Conservation (phyloP, 2,329 filamentous ascomycete genomes). For the Talaromyces sp. region DNA sequence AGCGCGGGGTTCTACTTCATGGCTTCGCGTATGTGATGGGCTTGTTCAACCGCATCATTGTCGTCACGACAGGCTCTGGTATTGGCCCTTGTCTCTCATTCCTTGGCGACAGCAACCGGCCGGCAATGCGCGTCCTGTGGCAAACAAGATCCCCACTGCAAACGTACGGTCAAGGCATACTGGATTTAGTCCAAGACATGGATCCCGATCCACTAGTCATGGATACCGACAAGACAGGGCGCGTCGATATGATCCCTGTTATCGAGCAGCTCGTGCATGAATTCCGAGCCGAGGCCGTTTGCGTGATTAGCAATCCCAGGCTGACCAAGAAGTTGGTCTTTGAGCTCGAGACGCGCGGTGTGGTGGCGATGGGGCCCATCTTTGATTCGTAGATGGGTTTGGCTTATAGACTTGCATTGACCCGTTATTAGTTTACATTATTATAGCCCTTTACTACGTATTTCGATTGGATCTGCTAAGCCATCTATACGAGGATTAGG, state of each 20-base stretch:
- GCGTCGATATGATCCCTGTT: constrained; percentile 53
- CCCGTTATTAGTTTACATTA: background rate
- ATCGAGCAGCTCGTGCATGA: constrained; percentile 46
- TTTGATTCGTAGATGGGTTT: constrained; percentile 54
- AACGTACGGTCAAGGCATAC: constrained; percentile 57
- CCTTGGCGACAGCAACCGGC: constrained; percentile 44
- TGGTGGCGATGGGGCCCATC: constrained; percentile 67
- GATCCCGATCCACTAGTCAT: constrained; percentile 61
- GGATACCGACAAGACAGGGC: constrained; percentile 56
- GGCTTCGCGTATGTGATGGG: constrained; percentile 63
- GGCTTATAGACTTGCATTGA: background rate
- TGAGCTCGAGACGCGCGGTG: constrained; percentile 58
- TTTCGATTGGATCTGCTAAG: background rate
- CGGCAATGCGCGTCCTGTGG: constrained; percentile 59
- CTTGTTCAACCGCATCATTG: constrained; percentile 59
- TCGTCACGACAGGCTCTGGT: constrained; percentile 67
- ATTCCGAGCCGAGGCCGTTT: constrained; percentile 58
- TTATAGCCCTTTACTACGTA: background rate
- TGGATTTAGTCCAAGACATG: constrained; percentile 50
- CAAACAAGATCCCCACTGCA: constrained; percentile 55
- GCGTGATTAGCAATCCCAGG: constrained; percentile 65
- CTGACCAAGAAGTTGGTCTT: constrained; percentile 65
- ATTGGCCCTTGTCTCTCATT: constrained; percentile 64
- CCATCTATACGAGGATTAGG: background rate
- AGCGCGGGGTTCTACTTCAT: constrained; percentile 60